Conservation (phyloP, 2,329 filamentous ascomycete genomes). For the Pestalotiopsis sp. region DNA sequence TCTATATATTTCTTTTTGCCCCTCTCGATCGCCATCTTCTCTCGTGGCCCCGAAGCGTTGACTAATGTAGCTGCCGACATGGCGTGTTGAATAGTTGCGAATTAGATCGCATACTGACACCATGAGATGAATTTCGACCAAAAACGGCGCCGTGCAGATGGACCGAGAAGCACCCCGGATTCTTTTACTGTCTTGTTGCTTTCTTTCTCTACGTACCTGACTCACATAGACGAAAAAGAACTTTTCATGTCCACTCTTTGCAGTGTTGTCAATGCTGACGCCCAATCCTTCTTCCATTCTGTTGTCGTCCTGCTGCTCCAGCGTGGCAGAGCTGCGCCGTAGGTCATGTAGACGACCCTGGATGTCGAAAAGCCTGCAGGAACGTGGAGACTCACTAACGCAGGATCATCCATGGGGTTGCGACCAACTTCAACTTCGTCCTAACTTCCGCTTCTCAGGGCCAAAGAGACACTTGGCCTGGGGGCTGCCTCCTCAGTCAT, state of each 20-base stretch:
- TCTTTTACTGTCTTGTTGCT: not conserved
- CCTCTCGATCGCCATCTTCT: not conserved
- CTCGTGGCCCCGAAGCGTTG: not conserved
- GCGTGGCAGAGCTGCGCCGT: not conserved
- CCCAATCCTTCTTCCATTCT: not conserved
- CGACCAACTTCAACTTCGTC: not conserved
- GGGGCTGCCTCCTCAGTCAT: too few relatives aligned
- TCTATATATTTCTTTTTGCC: not conserved
- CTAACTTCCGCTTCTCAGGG: not conserved
- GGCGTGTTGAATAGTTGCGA: not conserved
- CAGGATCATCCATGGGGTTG: not conserved
- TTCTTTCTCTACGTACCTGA: not conserved
- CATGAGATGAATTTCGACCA: not conserved
- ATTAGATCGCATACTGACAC: not conserved
- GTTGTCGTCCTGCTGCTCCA: too few relatives aligned
- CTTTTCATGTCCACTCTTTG: not conserved
- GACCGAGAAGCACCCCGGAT: not conserved
- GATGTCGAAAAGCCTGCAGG: not conserved
- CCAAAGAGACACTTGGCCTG: too few relatives aligned
- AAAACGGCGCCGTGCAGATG: not conserved
- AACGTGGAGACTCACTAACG: constrained; percentile 1
- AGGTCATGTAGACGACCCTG: not conserved
- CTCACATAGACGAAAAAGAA: not conserved
- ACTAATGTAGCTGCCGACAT: not conserved
- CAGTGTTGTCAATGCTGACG: not conserved